These are phyloP conservation scores for Boletellus sp. DNA, from an alignment of 768 basidiomycete genomes.

Conservation along the genomic window DNA sequence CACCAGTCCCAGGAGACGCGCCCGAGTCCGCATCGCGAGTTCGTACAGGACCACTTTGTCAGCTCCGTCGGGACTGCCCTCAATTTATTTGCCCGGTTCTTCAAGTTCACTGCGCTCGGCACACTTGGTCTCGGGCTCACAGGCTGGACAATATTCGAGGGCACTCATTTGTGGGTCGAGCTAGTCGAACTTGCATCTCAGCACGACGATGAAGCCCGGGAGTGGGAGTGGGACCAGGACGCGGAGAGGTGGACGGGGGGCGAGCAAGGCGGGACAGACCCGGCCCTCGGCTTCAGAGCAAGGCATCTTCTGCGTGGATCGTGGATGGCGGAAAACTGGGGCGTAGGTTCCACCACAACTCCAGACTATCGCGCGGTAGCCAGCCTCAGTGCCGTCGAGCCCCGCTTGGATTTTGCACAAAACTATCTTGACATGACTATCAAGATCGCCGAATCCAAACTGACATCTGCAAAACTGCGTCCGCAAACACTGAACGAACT, in stretches of 20 bases:
- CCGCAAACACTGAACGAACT: constrained; percentile 53
- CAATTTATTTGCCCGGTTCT: constrained; percentile 42
- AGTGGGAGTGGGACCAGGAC: constrained; percentile 69
- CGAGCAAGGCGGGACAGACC: constrained; percentile 64
- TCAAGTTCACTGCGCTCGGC: constrained; percentile 49
- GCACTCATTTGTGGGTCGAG: constrained; percentile 63
- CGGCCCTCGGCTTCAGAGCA: constrained; percentile 57
- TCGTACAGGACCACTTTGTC: constrained; percentile 34
- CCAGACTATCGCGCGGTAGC: constrained; percentile 33
- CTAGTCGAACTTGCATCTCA: constrained; percentile 45
- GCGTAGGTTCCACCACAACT: constrained; percentile 42
- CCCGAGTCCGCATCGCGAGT: constrained; percentile 7
- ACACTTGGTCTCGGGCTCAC: constrained; percentile 42
- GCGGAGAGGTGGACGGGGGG: constrained; percentile 61
- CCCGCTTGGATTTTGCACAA: constrained; percentile 52
- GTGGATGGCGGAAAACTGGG: constrained; percentile 72
- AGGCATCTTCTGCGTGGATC: constrained; percentile 63
- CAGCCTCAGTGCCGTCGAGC: constrained; percentile 46
- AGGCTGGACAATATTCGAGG: constrained; percentile 49
- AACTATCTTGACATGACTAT: constrained; percentile 51
- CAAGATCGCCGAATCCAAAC: constrained; percentile 40
- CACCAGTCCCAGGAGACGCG: constrained; percentile 16
- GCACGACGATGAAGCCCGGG: constrained; percentile 47
- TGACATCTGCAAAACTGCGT: constrained; percentile 39
- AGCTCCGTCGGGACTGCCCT: constrained; percentile 38